Base-by-base conservation (phyloP, 2,329 filamentous ascomycete species). In the Scorias spongiosa region DNA sequence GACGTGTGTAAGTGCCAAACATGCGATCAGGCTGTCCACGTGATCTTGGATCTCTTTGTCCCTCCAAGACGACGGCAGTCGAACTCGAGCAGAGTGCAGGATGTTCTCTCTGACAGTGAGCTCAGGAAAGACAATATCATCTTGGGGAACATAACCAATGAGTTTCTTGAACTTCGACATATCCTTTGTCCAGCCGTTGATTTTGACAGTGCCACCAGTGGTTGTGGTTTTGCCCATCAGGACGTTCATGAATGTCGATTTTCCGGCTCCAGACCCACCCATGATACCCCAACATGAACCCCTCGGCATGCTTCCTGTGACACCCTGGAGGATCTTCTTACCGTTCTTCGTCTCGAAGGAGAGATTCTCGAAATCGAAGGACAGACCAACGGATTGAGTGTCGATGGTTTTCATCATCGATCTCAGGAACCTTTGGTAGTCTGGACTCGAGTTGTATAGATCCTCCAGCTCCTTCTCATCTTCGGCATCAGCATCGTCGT, bases 101-200 rank as follows among this genome's bases (percentile, higher is more conserved):
- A 80, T 76, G 46, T 78, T 79, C 54, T 80, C 76, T 42, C 69
- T 68, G 5, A 79, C 74, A 0, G 75, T 79, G 39, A 79, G 57
- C 52, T 79, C 72, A 0, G 74, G 70, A 9, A 77, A 63, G 2
- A 78, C 67, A 20, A 78, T 67, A 53, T 78, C 76, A 48, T 78
- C 72, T 51, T 79, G 75, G 1, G 75, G 75, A 2, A 79, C 75
- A 46, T 76, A 78, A 17, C 74, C 74, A 20, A 78, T 75, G 45
- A 77, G 62, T 53, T 76, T 75, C 56, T 73, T 76, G 56, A 74
- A 77, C 37, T 62, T 61, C 52, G 64, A 64, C 58, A 73, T 59
- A 51, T 64, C 49, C 38, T 51, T 49, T 34, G 37, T 62, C 4
- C 63, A 59, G n/a, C 68, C 69, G 48, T 77, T 78, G 49, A 77